Base-by-base conservation (phyloP, 257 asterid species). In the Anisodus tanguticus region DNA sequence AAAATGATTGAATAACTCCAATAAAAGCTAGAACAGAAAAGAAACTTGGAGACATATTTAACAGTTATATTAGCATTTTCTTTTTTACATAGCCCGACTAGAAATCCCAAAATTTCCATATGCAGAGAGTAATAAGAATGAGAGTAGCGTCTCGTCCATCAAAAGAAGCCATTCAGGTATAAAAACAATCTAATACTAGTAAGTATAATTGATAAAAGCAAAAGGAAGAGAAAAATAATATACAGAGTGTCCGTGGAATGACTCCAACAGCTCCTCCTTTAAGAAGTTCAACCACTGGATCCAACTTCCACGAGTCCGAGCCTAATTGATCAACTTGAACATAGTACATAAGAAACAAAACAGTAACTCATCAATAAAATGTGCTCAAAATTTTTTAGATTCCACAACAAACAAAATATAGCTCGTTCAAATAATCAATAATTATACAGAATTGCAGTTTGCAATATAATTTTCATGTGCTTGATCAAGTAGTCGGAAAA, bases 221-320 rank as follows among this genome's bases (percentile, higher is more conserved):
- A 43, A 26, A 76, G 26, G 4, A 53, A 12, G 81, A 60, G 60
- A 66, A 62, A 67, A 1, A 80, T 43, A 79, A 68, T 94, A 31
- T 88, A 95, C 99, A 93, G 91, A 11, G 99, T 94, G 84, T 95
- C 99, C 26, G 99, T 95, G 47, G 99, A 87, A 95, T 94, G 79
- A 95, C 99, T 82, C 98, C 98, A 83, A 95, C 98, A 84, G 99
- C 99, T 83, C 98, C 98, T 87, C 90, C 85, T 77, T 93, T 93
- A 87, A 95, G 85, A 59, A 93, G 99, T 85, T 89, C 93, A 86
- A 93, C 88, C 71, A 94, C 84, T n/a, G 93, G 93, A 82, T 95
- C 98, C 87, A 94, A 78, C 89, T 91, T 95, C 99, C 99, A 95
- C 17, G 97, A 76, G 89, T 95, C 97, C 81, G 90, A 87, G 66